phyloP scores from a whole-genome alignment of 1,139 yeast species.

The Sugiyamaella pinicola region DNA sequence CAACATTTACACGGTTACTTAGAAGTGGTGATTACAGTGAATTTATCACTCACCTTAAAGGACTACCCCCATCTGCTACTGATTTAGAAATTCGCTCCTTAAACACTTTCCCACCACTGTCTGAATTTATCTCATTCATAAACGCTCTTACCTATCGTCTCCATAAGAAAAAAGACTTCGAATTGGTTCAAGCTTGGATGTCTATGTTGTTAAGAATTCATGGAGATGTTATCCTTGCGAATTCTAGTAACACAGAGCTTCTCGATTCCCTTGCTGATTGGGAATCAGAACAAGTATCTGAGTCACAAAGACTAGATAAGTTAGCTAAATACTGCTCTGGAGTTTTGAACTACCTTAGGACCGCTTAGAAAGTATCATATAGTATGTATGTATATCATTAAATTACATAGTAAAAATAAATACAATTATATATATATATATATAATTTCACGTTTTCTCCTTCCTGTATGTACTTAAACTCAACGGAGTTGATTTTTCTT shows the following conservation, averaged over 20 bases:
- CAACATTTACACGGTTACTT: conserved; percentile 69
- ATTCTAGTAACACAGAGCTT: conserved; percentile 16
- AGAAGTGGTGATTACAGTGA: conserved; percentile 53
- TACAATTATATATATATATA: conserved; percentile 6
- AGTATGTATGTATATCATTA: conserved; percentile 13
- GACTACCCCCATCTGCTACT: conserved; percentile 72
- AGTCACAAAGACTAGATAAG: conserved; percentile 59
- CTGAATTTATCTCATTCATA: conserved; percentile 67
- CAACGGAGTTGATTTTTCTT: conserved; percentile 13
- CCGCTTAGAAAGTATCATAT: conserved; percentile 26
- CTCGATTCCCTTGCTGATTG: conserved; percentile 48
- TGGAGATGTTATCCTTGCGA: conserved; percentile 70
- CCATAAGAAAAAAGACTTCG: conserved; percentile 60
- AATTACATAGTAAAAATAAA: conserved; percentile 10
- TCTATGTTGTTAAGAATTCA: conserved; percentile 73
- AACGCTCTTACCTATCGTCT: conserved; percentile 66
- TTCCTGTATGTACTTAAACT: conserved; percentile 10
- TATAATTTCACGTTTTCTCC: neutral
- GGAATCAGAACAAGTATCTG: conserved; percentile 50
- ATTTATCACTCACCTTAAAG: conserved; percentile 60
- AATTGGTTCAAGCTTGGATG: conserved; percentile 76
- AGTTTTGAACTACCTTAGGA: conserved; percentile 62
- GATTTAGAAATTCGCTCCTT: conserved; percentile 88
- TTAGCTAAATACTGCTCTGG: conserved; percentile 83
- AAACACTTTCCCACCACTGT: conserved; percentile 59